Base-by-base conservation (phyloP, 2,329 filamentous ascomycete species). In the Pseudogymnoascus sp. region DNA sequence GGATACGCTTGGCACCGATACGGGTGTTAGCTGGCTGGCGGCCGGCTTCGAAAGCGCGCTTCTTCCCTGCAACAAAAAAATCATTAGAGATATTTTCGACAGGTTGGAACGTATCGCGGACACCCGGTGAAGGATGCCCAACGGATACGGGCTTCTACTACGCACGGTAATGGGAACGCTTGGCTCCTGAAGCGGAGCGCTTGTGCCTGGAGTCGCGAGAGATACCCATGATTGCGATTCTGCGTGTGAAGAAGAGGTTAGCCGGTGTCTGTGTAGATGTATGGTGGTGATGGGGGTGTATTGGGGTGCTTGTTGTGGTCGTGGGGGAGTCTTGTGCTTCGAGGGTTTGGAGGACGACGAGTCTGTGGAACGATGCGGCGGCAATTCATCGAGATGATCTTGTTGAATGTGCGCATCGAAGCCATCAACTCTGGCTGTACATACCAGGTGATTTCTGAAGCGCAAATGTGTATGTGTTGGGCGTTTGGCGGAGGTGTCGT, bases 161-260 rank as follows among this genome's bases (percentile, higher is more conserved):
- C 86, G 83, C 83, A 88, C 90, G 87, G 87, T 93, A 95, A 84
- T 88, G 89, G 83, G 90, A 85, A 80, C 90, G 89, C 90, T 99
- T 99, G 78, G 96, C 95, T 87, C 95, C 96, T 81, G 96, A 90
- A 81, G 93, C 93, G 82, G 92, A 93, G 84, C 95, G 93, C 90
- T 99, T 99, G 89, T 99, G 95, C 85, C 95, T 92, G 81, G 92
- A 96, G 85, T 98, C 93, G 85, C 95, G 91, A 83, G 93, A 97
- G 85, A 99, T 98, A 99, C 95, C 90, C 90, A 93, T 93, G 84
- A 88, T 90, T 89, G 87, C 88, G 83, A 84, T 83, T 84, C 84
- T 88, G 79, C 70, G 74, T 71, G 63, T 66, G 67, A 64, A 63
- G 65, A 64, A 71, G 65, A 65, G 68, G 66, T 71, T 71, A 73